Conservation (phyloP, 495 filamentous ascomycete species). For the Podospora pseudopauciseta region DNA sequence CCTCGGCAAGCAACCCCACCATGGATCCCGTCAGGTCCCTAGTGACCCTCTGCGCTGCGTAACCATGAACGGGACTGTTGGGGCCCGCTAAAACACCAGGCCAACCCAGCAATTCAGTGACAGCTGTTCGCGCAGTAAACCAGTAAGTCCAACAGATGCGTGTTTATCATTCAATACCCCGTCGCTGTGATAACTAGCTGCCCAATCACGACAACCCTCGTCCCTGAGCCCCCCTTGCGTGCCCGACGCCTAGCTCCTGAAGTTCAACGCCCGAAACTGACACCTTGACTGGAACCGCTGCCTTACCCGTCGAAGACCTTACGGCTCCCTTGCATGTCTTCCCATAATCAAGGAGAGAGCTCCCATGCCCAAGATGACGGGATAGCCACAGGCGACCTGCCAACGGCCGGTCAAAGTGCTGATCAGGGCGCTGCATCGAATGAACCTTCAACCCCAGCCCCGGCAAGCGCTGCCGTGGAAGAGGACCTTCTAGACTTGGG, state of each 20-base stretch:
- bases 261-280: conserved; percentile 1
- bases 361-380: conserved; percentile 21
- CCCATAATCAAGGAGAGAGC: conserved; percentile 24
- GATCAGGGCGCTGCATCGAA: neutral
- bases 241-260: neutral
- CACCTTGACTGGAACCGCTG: neutral
- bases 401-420: neutral
- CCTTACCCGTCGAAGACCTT: conserved; percentile 6
- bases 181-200: neutral
- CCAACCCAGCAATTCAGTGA: neutral
- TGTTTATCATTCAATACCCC: neutral
- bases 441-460: neutral
- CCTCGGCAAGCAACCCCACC: conserved; percentile 12
- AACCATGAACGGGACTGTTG: neutral
- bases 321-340: conserved; percentile 33
- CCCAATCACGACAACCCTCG: neutral
- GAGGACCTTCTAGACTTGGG: conserved; percentile 19
- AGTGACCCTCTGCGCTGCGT: neutral
- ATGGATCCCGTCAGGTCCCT: neutral
- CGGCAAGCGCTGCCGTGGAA: conserved; percentile 6
- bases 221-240: neutral
- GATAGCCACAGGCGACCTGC: conserved; percentile 11
- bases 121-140: neutral
- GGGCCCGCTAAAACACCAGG: conserved; percentile 5
- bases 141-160: neutral